These are phyloP conservation scores for Linderina pennispora DNA, from an alignment of 192 early-diverging fungal species.

Conservation along the genomic window DNA sequence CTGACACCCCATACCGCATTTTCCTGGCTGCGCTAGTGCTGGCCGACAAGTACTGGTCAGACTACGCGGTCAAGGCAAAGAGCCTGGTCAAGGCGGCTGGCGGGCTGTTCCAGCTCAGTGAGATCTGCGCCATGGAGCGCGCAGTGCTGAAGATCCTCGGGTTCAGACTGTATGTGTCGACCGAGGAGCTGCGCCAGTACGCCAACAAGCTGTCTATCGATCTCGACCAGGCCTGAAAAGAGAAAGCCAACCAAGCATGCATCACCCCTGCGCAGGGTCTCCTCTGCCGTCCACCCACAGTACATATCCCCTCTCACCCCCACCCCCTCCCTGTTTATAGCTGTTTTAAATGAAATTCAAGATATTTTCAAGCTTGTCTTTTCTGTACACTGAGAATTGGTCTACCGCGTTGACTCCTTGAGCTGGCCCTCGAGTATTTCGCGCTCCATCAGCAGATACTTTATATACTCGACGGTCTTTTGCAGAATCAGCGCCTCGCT, in stretches of 20 bases:
- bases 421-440: conserved; percentile 45
- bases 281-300: neutral
- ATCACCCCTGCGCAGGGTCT: neutral
- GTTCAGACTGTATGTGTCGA: conserved; percentile 40
- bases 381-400: too few relatives aligned
- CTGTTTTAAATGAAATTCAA: too few relatives aligned
- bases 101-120: conserved; percentile 23
- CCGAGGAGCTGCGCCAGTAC: conserved; percentile 26
- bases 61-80: conserved; percentile 40
- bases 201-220: conserved; percentile 26
- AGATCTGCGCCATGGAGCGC: conserved; percentile 42
- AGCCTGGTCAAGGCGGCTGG: conserved; percentile 25
- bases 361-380: too few relatives aligned
- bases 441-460: conserved; percentile 54
- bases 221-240: too few relatives aligned
- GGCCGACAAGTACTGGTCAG: conserved; percentile 61
- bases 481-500: conserved; percentile 83
- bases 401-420: conserved; percentile 9
- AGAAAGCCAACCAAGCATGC: neutral
- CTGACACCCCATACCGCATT: conserved; percentile 67
- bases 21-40: conserved; percentile 64
- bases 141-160: conserved; percentile 36
- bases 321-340: too few relatives aligned
- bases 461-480: conserved; percentile 76
- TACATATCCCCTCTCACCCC: too few relatives aligned